phyloP scores from a whole-genome alignment of 2,329 filamentous ascomycete genomes.

The Hypoxylon sp. region DNA sequence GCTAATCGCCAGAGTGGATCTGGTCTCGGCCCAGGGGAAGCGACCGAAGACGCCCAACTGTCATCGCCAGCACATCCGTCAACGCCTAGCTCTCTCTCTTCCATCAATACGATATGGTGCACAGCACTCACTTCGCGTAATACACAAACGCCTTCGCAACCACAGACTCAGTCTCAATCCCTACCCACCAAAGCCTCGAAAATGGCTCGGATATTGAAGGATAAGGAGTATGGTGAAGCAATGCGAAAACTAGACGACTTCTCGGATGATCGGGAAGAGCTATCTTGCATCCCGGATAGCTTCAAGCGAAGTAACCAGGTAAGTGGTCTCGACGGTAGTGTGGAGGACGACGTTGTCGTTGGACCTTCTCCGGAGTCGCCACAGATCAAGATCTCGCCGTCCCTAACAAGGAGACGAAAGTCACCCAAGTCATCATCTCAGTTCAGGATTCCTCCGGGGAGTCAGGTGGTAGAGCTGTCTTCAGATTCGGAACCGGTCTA shows the following conservation, averaged over 20 bases:
- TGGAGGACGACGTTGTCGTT: conserved; percentile 8
- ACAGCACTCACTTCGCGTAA: conserved; percentile 58
- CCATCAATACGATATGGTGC: conserved; percentile 58
- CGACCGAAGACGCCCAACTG: background rate
- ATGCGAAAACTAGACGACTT: conserved; percentile 60
- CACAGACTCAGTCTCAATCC: conserved; percentile 41
- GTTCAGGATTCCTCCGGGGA: conserved; percentile 56
- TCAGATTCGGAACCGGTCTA: conserved; percentile 55
- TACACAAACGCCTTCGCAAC: conserved; percentile 55
- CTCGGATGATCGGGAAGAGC: conserved; percentile 42
- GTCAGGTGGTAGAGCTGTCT: conserved; percentile 58
- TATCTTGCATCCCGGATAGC: conserved; percentile 44
- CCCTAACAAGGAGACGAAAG: conserved; percentile 34
- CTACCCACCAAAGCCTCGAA: conserved; percentile 51
- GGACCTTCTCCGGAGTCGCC: conserved; percentile 29
- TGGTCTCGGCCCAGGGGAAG: background rate
- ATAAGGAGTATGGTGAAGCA: conserved; percentile 61
- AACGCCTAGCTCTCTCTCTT: conserved; percentile 44
- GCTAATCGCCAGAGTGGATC: conserved; percentile 11
- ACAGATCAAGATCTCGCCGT: conserved; percentile 49
- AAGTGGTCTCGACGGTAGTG: background rate
- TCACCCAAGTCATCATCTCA: conserved; percentile 35
- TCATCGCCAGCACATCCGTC: conserved; percentile 33
- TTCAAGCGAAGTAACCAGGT: conserved; percentile 28
- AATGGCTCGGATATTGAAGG: conserved; percentile 43